These are phyloP conservation scores for Solanum neorickii DNA, from an alignment of 257 asterid species.

Conservation along the genomic window DNA sequence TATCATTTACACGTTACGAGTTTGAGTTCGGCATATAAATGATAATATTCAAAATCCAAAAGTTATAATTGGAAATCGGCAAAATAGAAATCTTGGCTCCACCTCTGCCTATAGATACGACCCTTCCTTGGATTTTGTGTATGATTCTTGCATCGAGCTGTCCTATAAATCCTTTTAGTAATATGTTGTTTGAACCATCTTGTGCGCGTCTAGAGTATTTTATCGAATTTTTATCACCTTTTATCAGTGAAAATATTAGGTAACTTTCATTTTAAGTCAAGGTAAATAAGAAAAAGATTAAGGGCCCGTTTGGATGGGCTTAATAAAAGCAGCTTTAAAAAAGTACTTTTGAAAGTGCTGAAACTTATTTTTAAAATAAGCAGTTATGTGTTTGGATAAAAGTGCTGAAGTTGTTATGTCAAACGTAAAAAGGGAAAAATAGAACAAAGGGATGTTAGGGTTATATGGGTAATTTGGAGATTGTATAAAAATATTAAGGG, in stretches of 20 bases:
- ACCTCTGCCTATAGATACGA: background rate
- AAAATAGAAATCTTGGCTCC: background rate
- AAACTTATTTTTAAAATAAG: too few species aligned
- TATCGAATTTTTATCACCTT: background rate
- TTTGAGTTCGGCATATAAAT: background rate
- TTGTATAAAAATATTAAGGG: too few species aligned
- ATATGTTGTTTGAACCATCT: background rate
- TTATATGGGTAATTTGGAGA: too few species aligned
- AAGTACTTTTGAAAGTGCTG: too few species aligned
- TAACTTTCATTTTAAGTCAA: background rate
- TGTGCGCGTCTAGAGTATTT: background rate
- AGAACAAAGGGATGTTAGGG: too few species aligned
- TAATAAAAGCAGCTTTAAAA: too few species aligned
- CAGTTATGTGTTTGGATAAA: too few species aligned
- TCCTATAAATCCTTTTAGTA: background rate
- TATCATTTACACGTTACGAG: fast-evolving
- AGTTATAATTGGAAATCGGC: fast-evolving
- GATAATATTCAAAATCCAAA: background rate
- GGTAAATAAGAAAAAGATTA: background rate
- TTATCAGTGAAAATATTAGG: background rate
- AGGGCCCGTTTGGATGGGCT: too few species aligned
- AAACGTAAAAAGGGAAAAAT: too few species aligned
- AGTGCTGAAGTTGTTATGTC: too few species aligned
- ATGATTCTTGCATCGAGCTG: background rate
- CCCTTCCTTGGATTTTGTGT: background rate